Conservation (phyloP, 371 early-diverging fungal genomes). For the Rhizomucor pusillus region DNA sequence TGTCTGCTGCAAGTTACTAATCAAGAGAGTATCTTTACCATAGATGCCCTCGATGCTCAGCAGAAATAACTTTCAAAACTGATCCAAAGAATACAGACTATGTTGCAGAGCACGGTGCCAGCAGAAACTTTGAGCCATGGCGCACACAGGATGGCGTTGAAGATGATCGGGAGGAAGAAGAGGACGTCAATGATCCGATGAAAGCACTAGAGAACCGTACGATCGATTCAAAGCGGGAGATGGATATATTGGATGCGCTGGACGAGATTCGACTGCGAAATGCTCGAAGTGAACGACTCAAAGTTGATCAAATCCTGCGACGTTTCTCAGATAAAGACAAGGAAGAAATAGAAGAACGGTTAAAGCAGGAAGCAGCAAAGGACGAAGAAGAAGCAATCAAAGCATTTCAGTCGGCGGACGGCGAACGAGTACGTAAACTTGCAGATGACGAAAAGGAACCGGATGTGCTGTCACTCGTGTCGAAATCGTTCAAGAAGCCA, state of each 20-base stretch:
- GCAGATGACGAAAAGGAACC: conserved; percentile 48
- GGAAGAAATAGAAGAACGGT: conserved; percentile 24
- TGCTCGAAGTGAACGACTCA: conserved; percentile 78
- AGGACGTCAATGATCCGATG: conserved; percentile 91
- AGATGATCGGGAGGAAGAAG: conserved; percentile 52
- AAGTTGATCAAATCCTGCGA: conserved; percentile 60
- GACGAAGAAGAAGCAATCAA: conserved; percentile 63
- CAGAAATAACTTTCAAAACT: conserved; percentile 97
- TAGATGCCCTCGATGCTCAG: conserved; percentile 93
- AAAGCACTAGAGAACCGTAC: conserved; percentile 92
- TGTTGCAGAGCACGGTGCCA: conserved; percentile 90
- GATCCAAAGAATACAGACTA: conserved; percentile 97
- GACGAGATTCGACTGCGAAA: conserved; percentile 93
- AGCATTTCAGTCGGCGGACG: conserved; percentile 69
- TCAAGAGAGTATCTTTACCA: background rate
- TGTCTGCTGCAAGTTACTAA: conserved; percentile 2
- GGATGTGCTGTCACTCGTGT: conserved; percentile 45
- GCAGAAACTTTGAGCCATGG: conserved; percentile 96
- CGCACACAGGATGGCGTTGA: conserved; percentile 68
- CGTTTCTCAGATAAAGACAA: conserved; percentile 49
- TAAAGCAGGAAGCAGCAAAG: conserved; percentile 63
- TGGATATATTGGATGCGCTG: conserved; percentile 95
- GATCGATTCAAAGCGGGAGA: conserved; percentile 88
- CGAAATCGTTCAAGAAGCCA: conserved; percentile 28
- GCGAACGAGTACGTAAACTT: conserved; percentile 68